Evolutionary conservation across 2,329 filamentous ascomycete species (phyloP).

Genomic region (Chrysoporthe deuterocubensis): DNA sequence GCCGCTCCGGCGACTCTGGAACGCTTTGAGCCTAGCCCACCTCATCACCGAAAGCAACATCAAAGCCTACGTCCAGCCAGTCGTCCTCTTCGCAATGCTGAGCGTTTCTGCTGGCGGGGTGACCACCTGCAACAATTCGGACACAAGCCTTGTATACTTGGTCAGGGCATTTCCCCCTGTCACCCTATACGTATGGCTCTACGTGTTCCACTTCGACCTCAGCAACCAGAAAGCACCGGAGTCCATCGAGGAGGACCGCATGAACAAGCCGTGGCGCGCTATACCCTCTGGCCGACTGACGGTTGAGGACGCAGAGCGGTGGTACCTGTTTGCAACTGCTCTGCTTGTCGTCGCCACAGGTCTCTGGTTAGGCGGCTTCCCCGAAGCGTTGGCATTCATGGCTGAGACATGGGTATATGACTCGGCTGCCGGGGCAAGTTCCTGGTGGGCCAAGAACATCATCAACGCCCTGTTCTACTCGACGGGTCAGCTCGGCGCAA

Average conservation of each 20-base stretch:
- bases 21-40: conserved; percentile 21
- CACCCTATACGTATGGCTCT: conserved; percentile 15
- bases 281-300: conserved; percentile 34
- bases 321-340: conserved; percentile 23
- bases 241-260: conserved; percentile 35
- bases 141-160: conserved; percentile 2
- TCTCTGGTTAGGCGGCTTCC: conserved; percentile 29
- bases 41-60: conserved; percentile 29
- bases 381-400: conserved; percentile 30
- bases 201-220: background rate
- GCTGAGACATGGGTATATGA: conserved; percentile 38
- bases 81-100: conserved; percentile 26
- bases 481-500: conserved; percentile 37
- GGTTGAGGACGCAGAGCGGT: conserved; percentile 25
- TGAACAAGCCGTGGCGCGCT: conserved; percentile 41
- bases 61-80: conserved; percentile 27
- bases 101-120: conserved; percentile 23
- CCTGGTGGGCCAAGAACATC: conserved; percentile 36
- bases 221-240: conserved; percentile 35
- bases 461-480: conserved; percentile 38
- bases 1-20: conserved; percentile 1
- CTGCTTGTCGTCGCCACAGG: conserved; percentile 10
- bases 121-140: conserved; percentile 11
- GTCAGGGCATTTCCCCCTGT: conserved; percentile 8
- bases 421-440: conserved; percentile 34